Percentiles rank a stretch among this genome's conserved stretches.
Conservation (phyloP, 164 flowering plant genomes). For the Magnolia sinica region DNA sequence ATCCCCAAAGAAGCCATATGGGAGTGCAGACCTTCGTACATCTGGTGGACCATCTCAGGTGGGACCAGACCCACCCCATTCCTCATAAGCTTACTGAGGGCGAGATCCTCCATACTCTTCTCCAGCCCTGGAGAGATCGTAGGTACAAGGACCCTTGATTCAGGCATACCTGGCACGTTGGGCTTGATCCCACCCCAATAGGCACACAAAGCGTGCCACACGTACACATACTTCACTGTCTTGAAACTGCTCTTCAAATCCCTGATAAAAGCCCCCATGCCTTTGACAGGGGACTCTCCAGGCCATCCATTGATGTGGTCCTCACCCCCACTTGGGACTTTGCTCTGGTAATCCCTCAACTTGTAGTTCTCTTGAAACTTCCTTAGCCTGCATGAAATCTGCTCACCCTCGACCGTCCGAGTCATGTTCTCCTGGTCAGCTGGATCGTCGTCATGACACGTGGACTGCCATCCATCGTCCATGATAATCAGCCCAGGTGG, state of each 20-base stretch:
- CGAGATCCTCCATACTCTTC: slow-evolving; percentile 87
- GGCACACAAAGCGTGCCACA: slow-evolving; percentile 92
- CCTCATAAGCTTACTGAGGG: slow-evolving; percentile 78
- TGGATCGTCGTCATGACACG: slow-evolving; percentile 50
- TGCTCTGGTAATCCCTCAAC: slow-evolving; percentile 49
- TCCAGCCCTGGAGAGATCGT: slow-evolving; percentile 59
- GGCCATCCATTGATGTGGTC: background rate
- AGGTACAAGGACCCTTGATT: slow-evolving; percentile 45
- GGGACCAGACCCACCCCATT: slow-evolving; percentile 77
- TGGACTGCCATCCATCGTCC: slow-evolving; percentile 87
- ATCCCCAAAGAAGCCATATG: slow-evolving; percentile 70
- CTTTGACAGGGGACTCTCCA: slow-evolving; percentile 18
- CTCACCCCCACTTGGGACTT: background rate
- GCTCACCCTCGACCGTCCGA: slow-evolving; percentile 52
- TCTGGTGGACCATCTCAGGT: slow-evolving; percentile 59
- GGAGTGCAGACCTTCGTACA: slow-evolving; percentile 83
- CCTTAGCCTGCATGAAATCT: slow-evolving; percentile 66
- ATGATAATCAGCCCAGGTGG: slow-evolving; percentile 68
- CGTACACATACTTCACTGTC: slow-evolving; percentile 75
- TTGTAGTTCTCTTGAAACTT: slow-evolving; percentile 61
- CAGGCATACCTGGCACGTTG: slow-evolving; percentile 46
- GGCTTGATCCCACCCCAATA: slow-evolving; percentile 95
- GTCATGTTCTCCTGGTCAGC: slow-evolving; percentile 45
- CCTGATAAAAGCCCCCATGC: slow-evolving; percentile 72
- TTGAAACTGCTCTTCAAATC: slow-evolving; percentile 63